Evolutionary conservation across 495 filamentous ascomycete species (phyloP).

Genomic region (Neurospora africana): DNA sequence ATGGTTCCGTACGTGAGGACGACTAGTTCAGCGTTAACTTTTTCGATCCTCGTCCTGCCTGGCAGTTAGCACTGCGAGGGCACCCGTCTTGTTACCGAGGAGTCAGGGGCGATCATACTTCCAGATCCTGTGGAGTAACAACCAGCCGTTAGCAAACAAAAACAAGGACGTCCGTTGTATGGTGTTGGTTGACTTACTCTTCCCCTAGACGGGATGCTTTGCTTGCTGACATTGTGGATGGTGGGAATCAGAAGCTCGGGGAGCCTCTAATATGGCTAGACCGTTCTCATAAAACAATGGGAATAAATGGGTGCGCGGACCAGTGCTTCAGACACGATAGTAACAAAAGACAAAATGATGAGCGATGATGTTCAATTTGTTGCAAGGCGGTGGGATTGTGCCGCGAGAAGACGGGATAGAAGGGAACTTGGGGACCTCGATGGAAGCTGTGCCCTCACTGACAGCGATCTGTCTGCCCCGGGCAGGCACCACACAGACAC

Average conservation of each 20-base stretch:
- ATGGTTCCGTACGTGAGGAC: slow-evolving; percentile 97
- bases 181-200: slow-evolving; percentile 58
- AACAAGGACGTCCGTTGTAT: not conserved
- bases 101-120: slow-evolving; percentile 56
- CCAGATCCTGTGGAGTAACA: slow-evolving; percentile 62
- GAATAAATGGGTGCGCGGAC: not conserved
- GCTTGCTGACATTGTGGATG: slow-evolving; percentile 57
- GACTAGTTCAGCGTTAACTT: slow-evolving; percentile 83
- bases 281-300: not conserved
- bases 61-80: slow-evolving; percentile 3
- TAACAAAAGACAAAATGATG: not conserved
- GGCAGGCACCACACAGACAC: not conserved
- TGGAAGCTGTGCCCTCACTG: not conserved
- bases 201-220: slow-evolving; percentile 92
- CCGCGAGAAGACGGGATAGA: not conserved
- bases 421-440: not conserved
- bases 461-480: not conserved
- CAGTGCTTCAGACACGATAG: not conserved
- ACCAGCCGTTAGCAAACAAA: not conserved
- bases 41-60: slow-evolving; percentile 52
- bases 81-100: not conserved
- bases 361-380: not conserved
- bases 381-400: slow-evolving; percentile 13
- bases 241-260: not conserved
- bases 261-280: not conserved